These are phyloP conservation scores for Citrus reticulata DNA, from an alignment of 345 rosid species.

Conservation along the genomic window DNA sequence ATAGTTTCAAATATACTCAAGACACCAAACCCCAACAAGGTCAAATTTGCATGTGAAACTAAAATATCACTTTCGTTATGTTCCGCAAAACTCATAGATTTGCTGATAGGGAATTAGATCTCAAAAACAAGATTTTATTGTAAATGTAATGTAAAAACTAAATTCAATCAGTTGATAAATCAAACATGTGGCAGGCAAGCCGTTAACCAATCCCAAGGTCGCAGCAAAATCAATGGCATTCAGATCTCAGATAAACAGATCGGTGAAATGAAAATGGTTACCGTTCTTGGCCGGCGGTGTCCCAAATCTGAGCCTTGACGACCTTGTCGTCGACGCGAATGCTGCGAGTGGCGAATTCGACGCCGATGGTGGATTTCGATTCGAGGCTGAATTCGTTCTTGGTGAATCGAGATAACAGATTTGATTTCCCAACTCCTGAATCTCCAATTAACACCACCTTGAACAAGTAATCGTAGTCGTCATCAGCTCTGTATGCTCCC, in stretches of 20 bases:
- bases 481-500: conserved; percentile 37
- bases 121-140: background rate
- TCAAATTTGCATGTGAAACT: background rate
- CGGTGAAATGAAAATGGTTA: background rate
- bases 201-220: background rate
- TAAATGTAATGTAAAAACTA: background rate
- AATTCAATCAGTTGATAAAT: background rate
- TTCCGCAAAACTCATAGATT: background rate
- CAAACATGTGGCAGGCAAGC: background rate
- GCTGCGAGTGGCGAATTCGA: conserved; percentile 43
- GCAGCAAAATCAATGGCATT: background rate
- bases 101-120: background rate
- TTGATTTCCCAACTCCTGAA: conserved; percentile 40
- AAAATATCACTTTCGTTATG: background rate
- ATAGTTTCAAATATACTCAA: background rate
- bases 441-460: conserved; percentile 39
- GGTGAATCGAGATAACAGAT: conserved; percentile 34
- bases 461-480: conserved; percentile 39
- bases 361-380: conserved; percentile 42
- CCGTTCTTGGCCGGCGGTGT: conserved; percentile 42
- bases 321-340: conserved; percentile 37
- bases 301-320: conserved; percentile 48
- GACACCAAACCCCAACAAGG: background rate
- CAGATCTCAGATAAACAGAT: conserved; percentile 3
- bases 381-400: conserved; percentile 39